Conservation (phyloP, 306 rosid species). For the Citrullus colocynthis region DNA sequence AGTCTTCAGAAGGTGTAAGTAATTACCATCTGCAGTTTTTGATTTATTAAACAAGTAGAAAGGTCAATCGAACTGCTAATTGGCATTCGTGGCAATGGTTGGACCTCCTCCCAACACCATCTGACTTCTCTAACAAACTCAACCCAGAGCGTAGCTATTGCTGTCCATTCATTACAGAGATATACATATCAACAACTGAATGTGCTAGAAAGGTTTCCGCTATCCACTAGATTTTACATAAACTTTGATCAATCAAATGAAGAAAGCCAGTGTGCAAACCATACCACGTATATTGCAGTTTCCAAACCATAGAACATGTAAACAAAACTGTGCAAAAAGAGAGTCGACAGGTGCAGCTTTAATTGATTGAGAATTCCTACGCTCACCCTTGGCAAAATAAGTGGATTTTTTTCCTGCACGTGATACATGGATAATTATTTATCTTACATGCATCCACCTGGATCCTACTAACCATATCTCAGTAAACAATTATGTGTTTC, state of each 20-base stretch:
- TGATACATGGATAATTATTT: conserved; percentile 6
- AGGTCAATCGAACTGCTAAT: conserved; percentile 62
- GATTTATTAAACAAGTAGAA: conserved; percentile 75
- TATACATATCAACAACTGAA: conserved; percentile 12
- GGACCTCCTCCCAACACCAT: conserved; percentile 99
- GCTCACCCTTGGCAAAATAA: conserved; percentile 28
- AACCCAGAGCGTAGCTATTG: conserved; percentile 78
- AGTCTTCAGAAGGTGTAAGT: conserved; percentile 10
- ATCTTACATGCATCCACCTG: neutral
- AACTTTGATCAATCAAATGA: neutral
- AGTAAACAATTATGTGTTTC: no score
- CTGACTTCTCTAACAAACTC: conserved; percentile 94
- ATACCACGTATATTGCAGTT: conserved; percentile 92
- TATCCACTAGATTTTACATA: neutral
- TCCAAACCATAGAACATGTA: conserved; percentile 88
- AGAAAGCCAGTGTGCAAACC: neutral
- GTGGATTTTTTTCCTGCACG: conserved; percentile 38
- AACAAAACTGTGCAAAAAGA: conserved; percentile 81
- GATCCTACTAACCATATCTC: neutral
- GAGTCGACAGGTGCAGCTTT: conserved; percentile 80
- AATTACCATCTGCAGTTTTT: conserved; percentile 88
- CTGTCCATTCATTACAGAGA: conserved; percentile 25
- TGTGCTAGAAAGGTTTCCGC: conserved; percentile 4
- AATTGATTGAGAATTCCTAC: conserved; percentile 54
- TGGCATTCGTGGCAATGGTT: conserved; percentile 74